Conservation (phyloP, 169 alveolate genomes). For the Plasmodium chabaudi region DNA sequence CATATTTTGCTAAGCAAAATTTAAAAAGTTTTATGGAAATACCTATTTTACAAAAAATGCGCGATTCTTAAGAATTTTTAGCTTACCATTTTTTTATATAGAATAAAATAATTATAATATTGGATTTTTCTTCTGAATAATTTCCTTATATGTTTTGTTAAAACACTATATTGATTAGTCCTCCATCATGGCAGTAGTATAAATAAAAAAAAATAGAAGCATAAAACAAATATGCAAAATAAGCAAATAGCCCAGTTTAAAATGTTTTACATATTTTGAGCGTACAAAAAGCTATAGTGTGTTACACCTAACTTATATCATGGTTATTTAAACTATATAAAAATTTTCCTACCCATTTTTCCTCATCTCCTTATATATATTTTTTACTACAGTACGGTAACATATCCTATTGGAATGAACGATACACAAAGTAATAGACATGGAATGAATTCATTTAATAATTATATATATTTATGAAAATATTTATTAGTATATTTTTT, state of each 20-base stretch:
- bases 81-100: neutral
- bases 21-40: no score
- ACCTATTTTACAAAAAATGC: neutral
- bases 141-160: neutral
- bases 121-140: neutral
- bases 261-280: no score
- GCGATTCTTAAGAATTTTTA: neutral
- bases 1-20: no score
- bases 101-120: neutral
- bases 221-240: slow-evolving; percentile 1
- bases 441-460: neutral
- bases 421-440: slow-evolving; percentile 66
- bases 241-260: no score
- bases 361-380: slow-evolving; percentile 14
- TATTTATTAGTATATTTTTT: no score
- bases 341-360: neutral
- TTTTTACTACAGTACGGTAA: slow-evolving; percentile 54
- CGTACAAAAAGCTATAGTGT: no score
- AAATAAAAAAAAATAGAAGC: slow-evolving; percentile 5
- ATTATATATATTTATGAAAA: no score
- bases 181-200: slow-evolving; percentile 73
- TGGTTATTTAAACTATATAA: no score
- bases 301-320: no score
- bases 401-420: slow-evolving; percentile 75
- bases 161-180: neutral